Base-by-base conservation (phyloP, 306 rosid species). In the Glycine latifolia region DNA sequence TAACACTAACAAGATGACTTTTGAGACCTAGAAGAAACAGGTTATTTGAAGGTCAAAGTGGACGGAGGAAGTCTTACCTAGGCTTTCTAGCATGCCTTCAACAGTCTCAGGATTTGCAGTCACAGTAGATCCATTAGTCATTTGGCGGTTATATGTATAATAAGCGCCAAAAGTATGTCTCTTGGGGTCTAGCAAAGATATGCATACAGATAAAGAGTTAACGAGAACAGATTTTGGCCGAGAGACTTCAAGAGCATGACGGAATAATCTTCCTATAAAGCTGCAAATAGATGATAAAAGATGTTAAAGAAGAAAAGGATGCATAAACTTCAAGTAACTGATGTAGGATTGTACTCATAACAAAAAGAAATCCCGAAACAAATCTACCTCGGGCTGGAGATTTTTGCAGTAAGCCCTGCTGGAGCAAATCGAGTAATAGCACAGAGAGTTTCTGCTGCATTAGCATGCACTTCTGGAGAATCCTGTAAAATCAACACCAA, bases 71-170 rank as follows among this genome's bases (percentile, higher is more conserved):
- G 20, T 72, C 75, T 73, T 82, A 95, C 99, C 95, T 63, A 95
- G 80, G 92, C 96, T 91, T 88, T 91, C 98, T 83, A 95, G 84
- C 99, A 95, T 95, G 89, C 99, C 99, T 82, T 91, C 97, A 76
- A 96, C 94, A 68, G 97, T 94, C 84, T 96, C 97, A 7, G 97
- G 91, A 90, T 88, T 93, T 79, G 97, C 95, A 52, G 91, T 86
- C 68, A 83, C 90, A 14, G 87, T 48, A 39, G 97, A 82, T 33
- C 87, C 94, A 76, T 84, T 90, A 63, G 85, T 75, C 81, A 89
- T 82, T 82, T 92, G 99, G 73, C 94, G 97, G 85, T 87, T 90
- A 84, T 89, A 96, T 67, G 90, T 35, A 68, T 89, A 86, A 83
- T 88, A 89, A 44, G 89, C 87, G 84, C 97, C 98, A 81, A 87